These are phyloP conservation scores for Calonectria pseudoturangicola DNA, from an alignment of 2,329 filamentous ascomycete genomes.

Conservation along the genomic window DNA sequence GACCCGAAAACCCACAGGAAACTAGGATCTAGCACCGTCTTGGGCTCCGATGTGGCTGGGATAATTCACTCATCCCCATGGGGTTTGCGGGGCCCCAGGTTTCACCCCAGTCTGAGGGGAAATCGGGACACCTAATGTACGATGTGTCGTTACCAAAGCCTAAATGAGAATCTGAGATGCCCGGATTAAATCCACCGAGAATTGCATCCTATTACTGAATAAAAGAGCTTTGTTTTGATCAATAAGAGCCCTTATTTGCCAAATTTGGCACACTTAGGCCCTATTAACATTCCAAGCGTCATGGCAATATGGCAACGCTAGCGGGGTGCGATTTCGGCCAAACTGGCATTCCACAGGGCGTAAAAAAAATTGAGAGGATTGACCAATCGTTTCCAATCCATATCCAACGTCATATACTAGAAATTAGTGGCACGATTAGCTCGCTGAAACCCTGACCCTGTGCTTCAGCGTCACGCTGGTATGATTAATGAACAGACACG, in stretches of 20 bases:
- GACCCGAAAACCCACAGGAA: too few species aligned
- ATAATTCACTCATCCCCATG: not conserved
- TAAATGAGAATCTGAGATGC: not conserved
- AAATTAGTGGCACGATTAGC: not conserved
- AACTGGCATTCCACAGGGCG: too few species aligned
- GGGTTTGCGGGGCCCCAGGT: constrained; percentile 10
- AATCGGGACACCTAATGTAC: not conserved
- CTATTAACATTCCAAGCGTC: too few species aligned
- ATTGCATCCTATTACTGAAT: not conserved
- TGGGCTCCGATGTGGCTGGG: not conserved
- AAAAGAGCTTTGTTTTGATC: not conserved
- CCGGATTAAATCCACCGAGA: not conserved
- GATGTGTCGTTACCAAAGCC: not conserved
- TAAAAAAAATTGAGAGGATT: too few species aligned
- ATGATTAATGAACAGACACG: not conserved
- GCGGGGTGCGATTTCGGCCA: too few species aligned
- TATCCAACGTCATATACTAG: not conserved
- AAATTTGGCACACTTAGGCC: not conserved
- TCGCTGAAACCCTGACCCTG: not conserved
- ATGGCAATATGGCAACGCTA: too few species aligned
- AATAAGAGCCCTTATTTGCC: not conserved
- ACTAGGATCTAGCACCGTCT: too few species aligned
- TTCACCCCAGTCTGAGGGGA: not conserved
- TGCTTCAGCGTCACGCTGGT: not conserved
- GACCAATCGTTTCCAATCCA: too few species aligned